A percentile compares a stretch with the other conserved stretches of the same genome.
phyloP scores from a whole-genome alignment of 768 basidiomycete species.

The Cystofilobasidium macerans region DNA sequence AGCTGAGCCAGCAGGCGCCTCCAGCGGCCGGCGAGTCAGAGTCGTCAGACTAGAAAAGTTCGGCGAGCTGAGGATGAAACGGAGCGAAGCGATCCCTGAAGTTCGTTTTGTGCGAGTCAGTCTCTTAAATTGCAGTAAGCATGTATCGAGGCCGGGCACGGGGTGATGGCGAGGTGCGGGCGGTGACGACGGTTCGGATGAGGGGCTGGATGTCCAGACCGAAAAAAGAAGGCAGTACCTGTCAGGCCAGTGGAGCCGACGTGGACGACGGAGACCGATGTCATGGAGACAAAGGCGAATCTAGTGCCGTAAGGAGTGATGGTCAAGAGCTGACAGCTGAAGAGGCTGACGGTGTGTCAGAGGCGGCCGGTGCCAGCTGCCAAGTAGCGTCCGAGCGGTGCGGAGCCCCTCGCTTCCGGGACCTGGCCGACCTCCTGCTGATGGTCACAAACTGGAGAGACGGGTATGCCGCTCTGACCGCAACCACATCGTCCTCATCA shows the following conservation, averaged over 20 bases:
- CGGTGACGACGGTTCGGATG: not conserved
- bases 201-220: not conserved
- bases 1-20: not conserved
- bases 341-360: too few relatives aligned
- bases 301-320: not conserved
- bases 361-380: too few relatives aligned
- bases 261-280: constrained; percentile 29
- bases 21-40: constrained; percentile 31
- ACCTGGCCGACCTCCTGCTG: too few relatives aligned
- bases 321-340: too few relatives aligned
- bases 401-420: too few relatives aligned
- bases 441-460: too few relatives aligned
- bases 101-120: too few relatives aligned
- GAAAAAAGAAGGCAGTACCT: not conserved
- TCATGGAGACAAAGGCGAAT: not conserved
- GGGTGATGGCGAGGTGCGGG: not conserved
- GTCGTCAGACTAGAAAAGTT: constrained; percentile 31
- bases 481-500: too few relatives aligned
- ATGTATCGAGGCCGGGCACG: not conserved
- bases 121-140: too few relatives aligned
- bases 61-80: constrained; percentile 28
- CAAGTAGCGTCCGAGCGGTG: too few relatives aligned
- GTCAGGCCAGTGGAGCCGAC: constrained; percentile 36
- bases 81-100: constrained; percentile 30
- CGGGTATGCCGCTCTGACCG: too few relatives aligned